Base-by-base conservation (phyloP, 2,329 filamentous ascomycete genomes). In the Scortechinia acanthostroma region DNA sequence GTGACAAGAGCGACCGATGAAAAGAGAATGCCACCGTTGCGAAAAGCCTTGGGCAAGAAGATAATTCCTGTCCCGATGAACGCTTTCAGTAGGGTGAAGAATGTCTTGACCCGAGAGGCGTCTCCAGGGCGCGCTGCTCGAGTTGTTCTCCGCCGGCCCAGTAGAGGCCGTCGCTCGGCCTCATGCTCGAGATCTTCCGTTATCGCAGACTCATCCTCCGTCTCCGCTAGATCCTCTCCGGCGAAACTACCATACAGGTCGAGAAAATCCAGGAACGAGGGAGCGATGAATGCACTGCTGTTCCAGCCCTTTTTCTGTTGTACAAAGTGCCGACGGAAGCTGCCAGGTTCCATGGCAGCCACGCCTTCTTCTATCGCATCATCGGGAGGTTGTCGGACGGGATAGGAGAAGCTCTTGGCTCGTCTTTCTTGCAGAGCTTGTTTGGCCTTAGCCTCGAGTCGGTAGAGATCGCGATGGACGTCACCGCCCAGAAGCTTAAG, bases 51-150 rank as follows among this genome's bases (percentile, higher is more conserved):
- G 42, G 86, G 86, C 40, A 90, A 60, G 56, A 90, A 90, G 80
- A 90, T 88, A 59, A 90, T 89, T 49, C 86, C 86, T 0, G 86
- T 90, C 42, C 86, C 86, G 45, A 90, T 76, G 54, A 90, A 90
- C 1, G 86, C 85, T 60, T 90, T 90, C 44, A 90, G 67, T 6
- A 89, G 68, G 0, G 85, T 90, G 59, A 89, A 88, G 62, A 90
- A 90, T 0, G 86, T 83, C 64, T 87, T 86, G 30, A 74, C 64
- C n/a, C 20, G 6, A 17, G 35, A 10, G 13, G 10, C 10, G 20
- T 10, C 35, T 6, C 15, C 88, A 68, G 2, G 85, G 82, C 30
- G 79, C 20, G 10, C 35, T 40, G 10, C 35, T 40, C 35, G 35
- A 68, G 22, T 64, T 69, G 59, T 87, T 84, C 14, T 58, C 59